phyloP scores from a whole-genome alignment of 371 early-diverging fungal genomes.

The Chytridium lagenaria region DNA sequence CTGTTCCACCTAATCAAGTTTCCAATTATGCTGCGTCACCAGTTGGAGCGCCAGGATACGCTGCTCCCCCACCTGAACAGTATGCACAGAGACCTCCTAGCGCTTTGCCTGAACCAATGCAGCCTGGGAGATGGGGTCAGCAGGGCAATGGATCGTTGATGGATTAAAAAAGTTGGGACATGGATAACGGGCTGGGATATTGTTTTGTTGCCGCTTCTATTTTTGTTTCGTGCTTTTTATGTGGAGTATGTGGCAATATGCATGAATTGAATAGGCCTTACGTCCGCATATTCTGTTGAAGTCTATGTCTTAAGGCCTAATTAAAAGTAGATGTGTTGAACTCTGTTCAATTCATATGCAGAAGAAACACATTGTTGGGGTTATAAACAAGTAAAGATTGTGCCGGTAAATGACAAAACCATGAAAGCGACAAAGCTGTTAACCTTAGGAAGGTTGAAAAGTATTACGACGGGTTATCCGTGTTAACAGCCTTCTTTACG shows the following conservation, averaged over 20 bases:
- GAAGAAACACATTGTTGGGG: neutral
- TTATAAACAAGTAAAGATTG: neutral
- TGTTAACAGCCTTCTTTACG: neutral
- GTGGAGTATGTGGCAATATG: too few relatives aligned
- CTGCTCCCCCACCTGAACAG: neutral
- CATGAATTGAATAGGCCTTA: too few relatives aligned
- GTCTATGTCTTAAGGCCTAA: too few relatives aligned
- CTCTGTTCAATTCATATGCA: neutral
- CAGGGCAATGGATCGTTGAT: slow-evolving; percentile 13
- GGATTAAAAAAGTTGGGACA: slow-evolving; percentile 13
- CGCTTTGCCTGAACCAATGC: neutral
- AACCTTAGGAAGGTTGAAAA: too few relatives aligned
- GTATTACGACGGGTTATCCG: neutral
- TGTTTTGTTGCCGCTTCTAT: too few relatives aligned
- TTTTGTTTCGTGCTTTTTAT: too few relatives aligned
- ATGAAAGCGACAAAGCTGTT: neutral
- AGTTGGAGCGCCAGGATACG: slow-evolving; percentile 8
- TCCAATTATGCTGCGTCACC: slow-evolving; percentile 1
- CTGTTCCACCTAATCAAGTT: neutral
- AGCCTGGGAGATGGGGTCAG: neutral
- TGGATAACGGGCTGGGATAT: neutral
- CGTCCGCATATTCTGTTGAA: too few relatives aligned
- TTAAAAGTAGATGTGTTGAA: too few relatives aligned
- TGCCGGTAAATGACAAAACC: neutral
- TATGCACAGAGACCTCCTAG: slow-evolving; percentile 1